Percentiles rank a stretch among this genome's conserved stretches.
These are phyloP conservation scores for Antrodiella citrinella DNA, from an alignment of 768 basidiomycete genomes.

Conservation along the genomic window DNA sequence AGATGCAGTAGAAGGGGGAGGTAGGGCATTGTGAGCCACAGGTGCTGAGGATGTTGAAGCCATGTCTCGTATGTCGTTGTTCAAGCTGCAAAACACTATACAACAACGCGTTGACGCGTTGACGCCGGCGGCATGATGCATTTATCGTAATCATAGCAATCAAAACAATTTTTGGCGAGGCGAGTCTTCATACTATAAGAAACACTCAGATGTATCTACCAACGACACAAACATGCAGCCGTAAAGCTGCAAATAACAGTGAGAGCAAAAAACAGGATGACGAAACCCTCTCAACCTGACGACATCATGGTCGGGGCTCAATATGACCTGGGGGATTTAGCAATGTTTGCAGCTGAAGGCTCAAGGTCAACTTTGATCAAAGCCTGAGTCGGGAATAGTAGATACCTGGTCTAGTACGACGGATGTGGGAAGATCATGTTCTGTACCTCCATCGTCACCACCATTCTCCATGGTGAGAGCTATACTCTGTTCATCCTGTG, in stretches of 20 bases:
- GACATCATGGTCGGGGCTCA: neutral
- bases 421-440: neutral
- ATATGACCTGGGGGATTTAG: neutral
- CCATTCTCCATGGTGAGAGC: neutral
- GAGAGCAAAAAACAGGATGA: no score
- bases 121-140: neutral
- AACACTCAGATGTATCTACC: no score
- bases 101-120: slow-evolving; percentile 2
- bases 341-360: neutral
- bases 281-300: no score
- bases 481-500: neutral
- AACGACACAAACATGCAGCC: no score
- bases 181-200: no score
- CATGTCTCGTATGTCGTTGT: neutral
- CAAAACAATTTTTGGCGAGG: no score
- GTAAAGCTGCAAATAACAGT: no score
- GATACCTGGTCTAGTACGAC: neutral
- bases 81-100: slow-evolving; percentile 1
- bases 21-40: slow-evolving; percentile 57
- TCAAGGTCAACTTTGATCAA: neutral
- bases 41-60: slow-evolving; percentile 18
- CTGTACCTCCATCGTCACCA: neutral
- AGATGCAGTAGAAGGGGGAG: slow-evolving; percentile 55
- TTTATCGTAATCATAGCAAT: no score
- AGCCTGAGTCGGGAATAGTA: neutral